Conservation (phyloP, 169 alveolate species). For the Cryptosporidium meleagridis region DNA sequence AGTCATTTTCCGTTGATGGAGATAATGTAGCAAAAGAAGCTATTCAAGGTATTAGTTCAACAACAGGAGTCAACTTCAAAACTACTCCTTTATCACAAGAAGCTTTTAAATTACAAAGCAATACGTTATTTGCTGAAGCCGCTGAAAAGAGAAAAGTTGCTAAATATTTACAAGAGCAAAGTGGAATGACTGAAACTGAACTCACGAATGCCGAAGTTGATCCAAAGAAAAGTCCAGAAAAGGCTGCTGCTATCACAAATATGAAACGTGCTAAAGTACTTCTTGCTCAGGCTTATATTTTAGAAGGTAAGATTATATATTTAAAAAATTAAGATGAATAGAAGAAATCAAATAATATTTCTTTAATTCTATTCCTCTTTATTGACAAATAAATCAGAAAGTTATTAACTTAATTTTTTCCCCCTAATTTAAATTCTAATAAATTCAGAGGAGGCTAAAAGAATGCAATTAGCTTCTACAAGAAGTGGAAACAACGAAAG, state of each 20-base stretch:
- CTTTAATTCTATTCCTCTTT: neutral
- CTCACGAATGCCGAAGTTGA: conserved; percentile 12
- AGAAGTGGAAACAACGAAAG: conserved; percentile 64
- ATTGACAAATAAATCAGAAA: neutral
- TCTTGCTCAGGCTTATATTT: conserved; percentile 69
- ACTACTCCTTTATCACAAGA: conserved; percentile 64
- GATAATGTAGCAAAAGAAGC: conserved; percentile 8
- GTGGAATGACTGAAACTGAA: conserved; percentile 64
- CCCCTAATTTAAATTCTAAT: neutral
- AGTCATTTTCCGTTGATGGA: conserved; percentile 1
- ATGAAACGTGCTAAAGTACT: conserved; percentile 67
- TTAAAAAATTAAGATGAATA: neutral
- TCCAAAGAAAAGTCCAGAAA: conserved; percentile 52
- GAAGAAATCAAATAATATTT: neutral
- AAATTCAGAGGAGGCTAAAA: conserved; percentile 60
- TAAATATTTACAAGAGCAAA: conserved; percentile 65
- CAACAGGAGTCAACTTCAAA: conserved; percentile 49
- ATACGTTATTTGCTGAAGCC: conserved; percentile 53
- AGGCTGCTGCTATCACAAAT: conserved; percentile 51
- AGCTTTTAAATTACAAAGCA: conserved; percentile 66
- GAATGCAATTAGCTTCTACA: conserved; percentile 74
- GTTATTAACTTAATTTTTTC: conserved; percentile 12
- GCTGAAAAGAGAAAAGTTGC: conserved; percentile 60
- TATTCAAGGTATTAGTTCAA: neutral
- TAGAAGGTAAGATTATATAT: conserved; percentile 40